Base-by-base conservation (phyloP, 2,329 filamentous ascomycete genomes). In the Geosmithia flava region DNA sequence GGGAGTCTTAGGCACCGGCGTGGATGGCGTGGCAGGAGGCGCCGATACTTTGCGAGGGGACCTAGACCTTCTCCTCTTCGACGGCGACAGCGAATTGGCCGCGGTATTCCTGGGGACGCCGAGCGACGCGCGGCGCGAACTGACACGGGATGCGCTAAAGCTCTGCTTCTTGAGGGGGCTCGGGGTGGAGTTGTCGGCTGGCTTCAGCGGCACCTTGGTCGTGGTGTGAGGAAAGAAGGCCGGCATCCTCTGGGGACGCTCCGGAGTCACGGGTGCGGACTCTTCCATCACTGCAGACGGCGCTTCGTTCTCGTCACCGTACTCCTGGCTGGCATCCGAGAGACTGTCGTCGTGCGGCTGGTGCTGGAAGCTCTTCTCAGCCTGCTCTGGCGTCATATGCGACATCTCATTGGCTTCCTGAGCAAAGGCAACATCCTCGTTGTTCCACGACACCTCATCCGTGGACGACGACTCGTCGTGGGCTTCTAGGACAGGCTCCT, bases 201-300 rank as follows among this genome's bases (percentile, higher is more conserved):
- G 70, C 62, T 87, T 87, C 41, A 90, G 66, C 1, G 85, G 85
- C 4, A 90, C 79, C 64, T 89, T 90, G 23, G 83, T 85, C 0
- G 86, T 80, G 0, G 86, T 90, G 61, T 85, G 78, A 16, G 42
- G 42, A 52, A 83, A 77, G 2, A 58, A 55, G 27, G 46, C 41
- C n/a, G 73, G 69, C 48, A 71, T 70, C n/a, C 62, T 66, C n/a
- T 70, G 56, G 0, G 66, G 63, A 16, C 77, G 73, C 46, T 72
- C 65, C 0, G 82, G 82, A 1, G 82, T 85, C 7, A 70, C 65
- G 1, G 76, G 77, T 2, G 55, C 49, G 16, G 54, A 50, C 6
- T 52, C 46, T 20, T 51, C 53, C 20, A 54, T 51, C 30, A 77
- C 62, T 20, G 65, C 65, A 17, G 73, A 72, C 3, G 74, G 79